Percentiles rank a stretch among this genome's conserved stretches.
These are phyloP conservation scores for Rubroboletus pulcherrimus DNA, from an alignment of 768 basidiomycete species.

Conservation along the genomic window DNA sequence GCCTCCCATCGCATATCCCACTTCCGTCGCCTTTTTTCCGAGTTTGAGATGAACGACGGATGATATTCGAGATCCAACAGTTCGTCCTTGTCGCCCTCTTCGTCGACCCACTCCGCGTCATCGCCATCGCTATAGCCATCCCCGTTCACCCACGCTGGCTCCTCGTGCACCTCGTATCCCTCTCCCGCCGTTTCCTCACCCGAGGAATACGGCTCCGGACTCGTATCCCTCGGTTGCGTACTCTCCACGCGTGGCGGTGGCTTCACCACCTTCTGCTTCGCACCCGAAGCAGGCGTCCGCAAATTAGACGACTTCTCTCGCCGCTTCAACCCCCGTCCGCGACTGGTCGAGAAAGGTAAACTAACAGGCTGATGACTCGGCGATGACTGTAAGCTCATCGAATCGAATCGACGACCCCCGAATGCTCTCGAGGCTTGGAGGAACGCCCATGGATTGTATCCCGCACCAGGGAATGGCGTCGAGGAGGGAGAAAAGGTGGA, in stretches of 20 bases:
- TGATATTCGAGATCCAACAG: conserved; percentile 74
- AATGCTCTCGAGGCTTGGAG: conserved; percentile 53
- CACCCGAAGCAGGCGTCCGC: conserved; percentile 17
- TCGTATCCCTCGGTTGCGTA: conserved; percentile 79
- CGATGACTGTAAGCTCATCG: conserved; percentile 54
- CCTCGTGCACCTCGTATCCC: conserved; percentile 40
- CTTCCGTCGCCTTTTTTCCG: conserved; percentile 62
- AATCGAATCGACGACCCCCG: conserved; percentile 40
- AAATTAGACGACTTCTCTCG: conserved; percentile 39
- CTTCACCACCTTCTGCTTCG: conserved; percentile 39
- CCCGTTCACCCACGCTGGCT: conserved; percentile 35
- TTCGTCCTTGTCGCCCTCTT: conserved; percentile 68
- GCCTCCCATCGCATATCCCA: conserved; percentile 79
- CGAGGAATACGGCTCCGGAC: conserved; percentile 69
- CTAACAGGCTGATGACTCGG: conserved; percentile 32
- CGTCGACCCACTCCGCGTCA: conserved; percentile 67
- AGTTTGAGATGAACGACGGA: conserved; percentile 61
- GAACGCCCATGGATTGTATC: conserved; percentile 73
- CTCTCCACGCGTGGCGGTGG: conserved; percentile 79
- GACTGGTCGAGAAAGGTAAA: conserved; percentile 49
- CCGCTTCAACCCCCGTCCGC: conserved; percentile 44
- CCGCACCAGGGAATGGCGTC: conserved; percentile 64
- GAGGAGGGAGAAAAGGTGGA: conserved; percentile 75
- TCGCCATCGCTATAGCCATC: conserved; percentile 24
- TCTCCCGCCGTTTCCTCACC: conserved; percentile 82